Conservation (phyloP, 2,329 filamentous ascomycete species). For the Cladophialophora psammophila region DNA sequence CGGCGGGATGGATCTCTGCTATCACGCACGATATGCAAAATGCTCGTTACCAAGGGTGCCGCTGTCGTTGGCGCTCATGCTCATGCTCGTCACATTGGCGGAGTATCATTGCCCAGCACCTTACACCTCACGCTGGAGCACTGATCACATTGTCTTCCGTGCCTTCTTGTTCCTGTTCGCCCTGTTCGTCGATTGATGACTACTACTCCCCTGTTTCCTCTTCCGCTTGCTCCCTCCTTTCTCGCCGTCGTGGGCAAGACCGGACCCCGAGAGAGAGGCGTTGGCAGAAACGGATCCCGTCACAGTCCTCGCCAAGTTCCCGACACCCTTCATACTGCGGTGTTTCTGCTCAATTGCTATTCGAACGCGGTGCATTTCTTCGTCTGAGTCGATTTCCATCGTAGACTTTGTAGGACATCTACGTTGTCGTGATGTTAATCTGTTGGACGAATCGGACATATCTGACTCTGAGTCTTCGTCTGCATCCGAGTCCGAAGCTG, state of each 20-base stretch:
- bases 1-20: neutral
- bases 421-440: constrained; percentile 3
- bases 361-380: constrained; percentile 34
- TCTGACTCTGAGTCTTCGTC: constrained; percentile 16
- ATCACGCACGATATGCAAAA: neutral
- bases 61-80: neutral
- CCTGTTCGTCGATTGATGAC: neutral
- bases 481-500: constrained; percentile 21
- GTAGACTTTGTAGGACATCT: neutral
- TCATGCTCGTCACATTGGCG: too few relatives aligned
- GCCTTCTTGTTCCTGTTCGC: constrained; percentile 23
- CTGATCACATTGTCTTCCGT: constrained; percentile 31
- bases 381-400: constrained; percentile 28
- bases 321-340: constrained; percentile 22
- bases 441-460: neutral
- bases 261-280: neutral
- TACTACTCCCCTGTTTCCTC: constrained; percentile 4
- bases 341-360: constrained; percentile 34
- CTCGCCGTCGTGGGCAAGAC: neutral
- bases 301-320: neutral
- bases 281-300: neutral
- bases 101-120: too few relatives aligned
- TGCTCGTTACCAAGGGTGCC: neutral
- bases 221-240: neutral
- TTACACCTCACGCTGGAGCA: neutral